A percentile compares a stretch with the other conserved stretches of the same genome.
Evolutionary conservation across 1,284 basidiomycete species (phyloP).

Genomic region (Malassezia brasiliensis): DNA sequence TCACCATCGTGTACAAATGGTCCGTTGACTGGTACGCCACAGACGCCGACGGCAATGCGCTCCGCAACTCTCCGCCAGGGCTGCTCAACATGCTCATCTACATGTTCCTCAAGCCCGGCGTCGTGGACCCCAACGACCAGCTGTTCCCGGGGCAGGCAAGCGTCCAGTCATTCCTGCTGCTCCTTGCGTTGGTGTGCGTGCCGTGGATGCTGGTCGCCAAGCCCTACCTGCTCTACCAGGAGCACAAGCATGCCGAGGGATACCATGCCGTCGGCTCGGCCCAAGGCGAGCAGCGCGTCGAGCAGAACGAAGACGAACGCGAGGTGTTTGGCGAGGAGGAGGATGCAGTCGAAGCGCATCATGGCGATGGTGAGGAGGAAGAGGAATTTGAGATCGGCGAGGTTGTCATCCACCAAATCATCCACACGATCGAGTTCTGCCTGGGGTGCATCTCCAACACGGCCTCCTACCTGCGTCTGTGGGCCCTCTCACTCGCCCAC

Average conservation of each 20-base stretch:
- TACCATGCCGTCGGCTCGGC: constrained; percentile 57
- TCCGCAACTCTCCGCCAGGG: constrained; percentile 62
- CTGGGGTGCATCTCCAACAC: constrained; percentile 98
- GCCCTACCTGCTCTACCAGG: constrained; percentile 87
- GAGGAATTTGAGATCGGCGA: constrained; percentile 72
- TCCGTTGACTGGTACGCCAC: constrained; percentile 71
- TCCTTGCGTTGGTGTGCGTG: constrained; percentile 76
- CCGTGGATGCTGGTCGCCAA: constrained; percentile 90
- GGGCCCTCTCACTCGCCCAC: constrained; percentile 95
- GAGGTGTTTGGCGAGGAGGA: constrained; percentile 15
- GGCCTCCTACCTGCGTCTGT: constrained; percentile 94
- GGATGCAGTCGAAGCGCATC: constrained; percentile 32
- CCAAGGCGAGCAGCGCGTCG: constrained; percentile 25
- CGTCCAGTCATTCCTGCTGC: constrained; percentile 70
- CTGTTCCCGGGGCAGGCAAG: constrained; percentile 80
- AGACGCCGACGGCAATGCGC: constrained; percentile 53
- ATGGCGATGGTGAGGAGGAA: constrained; percentile 50
- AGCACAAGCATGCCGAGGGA: constrained; percentile 70
- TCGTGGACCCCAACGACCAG: constrained; percentile 59
- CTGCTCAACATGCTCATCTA: constrained; percentile 55
- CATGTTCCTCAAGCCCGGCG: constrained; percentile 47
- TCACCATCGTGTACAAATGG: constrained; percentile 98
- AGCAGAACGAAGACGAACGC: constrained; percentile 29
- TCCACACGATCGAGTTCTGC: constrained; percentile 71
- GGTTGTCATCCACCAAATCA: constrained; percentile 89